Evolutionary conservation across 1,139 yeast genomes (phyloP), one percentile per base, ranked within the genome.

Genomic region (Taphrina betulina): DNA sequence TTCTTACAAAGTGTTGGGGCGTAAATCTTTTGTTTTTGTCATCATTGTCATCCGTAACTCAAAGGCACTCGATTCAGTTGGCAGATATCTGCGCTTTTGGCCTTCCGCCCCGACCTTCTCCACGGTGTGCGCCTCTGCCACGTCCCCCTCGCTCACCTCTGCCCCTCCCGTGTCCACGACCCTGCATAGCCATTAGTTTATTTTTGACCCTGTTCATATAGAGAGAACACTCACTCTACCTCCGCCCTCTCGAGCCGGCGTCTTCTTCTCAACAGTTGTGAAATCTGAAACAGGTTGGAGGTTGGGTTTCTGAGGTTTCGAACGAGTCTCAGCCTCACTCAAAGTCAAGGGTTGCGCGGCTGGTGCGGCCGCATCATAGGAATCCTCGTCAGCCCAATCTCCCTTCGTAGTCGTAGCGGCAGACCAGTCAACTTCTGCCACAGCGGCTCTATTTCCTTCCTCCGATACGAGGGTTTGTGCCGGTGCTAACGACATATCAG

Each of bases 221-320:
- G n/a, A n/a, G n/a, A n/a, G n/a, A n/a, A n/a, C n/a, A n/a, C n/a
- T n/a, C n/a, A n/a, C n/a, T 17, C 48, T 24, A 14, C 48, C 48
- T 29, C 19, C 29, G 7, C 38, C 38, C 5, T 34, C 19, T 12
- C 26, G 34, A 14, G 10, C 14, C 4, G 7, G 14, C 2, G 38
- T 7, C 20, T 43, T 43, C 48, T 43, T 43, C 29, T 43, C 48
- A 3, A 43, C 31, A 3, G 48, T 43, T 14, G 29, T 17, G 38
- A 43, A 43, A n/a, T 43, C 48, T n/a, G 28, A 20, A 26, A 43
- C 28, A 19, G 48, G 48, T 20, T 43, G 38, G 4, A 43, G 38
- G 1, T 23, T 16, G 22, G 16, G 19, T 5, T 24, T 20, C 10
- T 29, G 36, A 7, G 48, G 48, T 12, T 5, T 10, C n/a, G n/a